These are phyloP conservation scores for Citrus mangshanensis DNA, from an alignment of 345 rosid species.

Conservation along the genomic window DNA sequence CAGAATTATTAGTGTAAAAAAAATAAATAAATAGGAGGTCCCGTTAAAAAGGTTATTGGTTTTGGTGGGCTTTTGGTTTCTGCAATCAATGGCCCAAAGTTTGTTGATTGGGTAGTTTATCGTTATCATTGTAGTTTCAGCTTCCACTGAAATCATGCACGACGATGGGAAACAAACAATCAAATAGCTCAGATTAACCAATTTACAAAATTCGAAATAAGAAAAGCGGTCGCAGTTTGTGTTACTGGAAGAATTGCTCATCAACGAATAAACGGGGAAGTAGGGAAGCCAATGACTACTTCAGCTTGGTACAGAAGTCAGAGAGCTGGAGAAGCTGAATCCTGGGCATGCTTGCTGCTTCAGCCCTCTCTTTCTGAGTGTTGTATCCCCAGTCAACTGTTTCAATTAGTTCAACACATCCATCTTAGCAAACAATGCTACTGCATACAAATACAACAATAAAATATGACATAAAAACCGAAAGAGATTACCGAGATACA, in stretches of 20 bases:
- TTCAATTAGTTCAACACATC: conserved; percentile 1
- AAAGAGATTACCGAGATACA: conserved; percentile 56
- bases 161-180: too few species aligned
- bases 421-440: conserved; percentile 3
- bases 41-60: too few species aligned
- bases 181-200: too few species aligned
- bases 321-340: conserved; percentile 69
- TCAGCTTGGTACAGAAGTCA: conserved; percentile 74
- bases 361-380: conserved; percentile 66
- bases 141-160: too few species aligned
- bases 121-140: too few species aligned
- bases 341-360: conserved; percentile 67
- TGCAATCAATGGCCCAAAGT: neutral
- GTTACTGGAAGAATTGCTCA: too few species aligned
- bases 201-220: too few species aligned
- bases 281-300: conserved; percentile 6
- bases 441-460: neutral
- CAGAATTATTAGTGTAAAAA: neutral
- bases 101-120: neutral
- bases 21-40: neutral
- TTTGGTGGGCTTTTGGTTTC: neutral
- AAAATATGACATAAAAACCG: neutral
- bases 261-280: too few species aligned
- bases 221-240: too few species aligned
- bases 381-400: conserved; percentile 73